Evolutionary conservation across 202 grass and related monocot genomes (phyloP).

Genomic region (Digitaria exilis): DNA sequence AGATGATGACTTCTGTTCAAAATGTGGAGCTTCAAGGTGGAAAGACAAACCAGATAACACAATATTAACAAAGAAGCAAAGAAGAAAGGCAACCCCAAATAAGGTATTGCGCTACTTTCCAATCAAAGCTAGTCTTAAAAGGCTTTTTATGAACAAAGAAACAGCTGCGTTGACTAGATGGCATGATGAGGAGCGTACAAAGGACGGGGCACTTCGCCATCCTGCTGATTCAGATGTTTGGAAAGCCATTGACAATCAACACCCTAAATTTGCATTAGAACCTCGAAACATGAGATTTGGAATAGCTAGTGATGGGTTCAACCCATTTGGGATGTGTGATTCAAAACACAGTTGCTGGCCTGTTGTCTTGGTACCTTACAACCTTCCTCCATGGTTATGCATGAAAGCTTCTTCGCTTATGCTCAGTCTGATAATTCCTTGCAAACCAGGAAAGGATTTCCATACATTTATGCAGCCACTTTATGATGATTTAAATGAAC

Average conservation of each 20-base stretch:
- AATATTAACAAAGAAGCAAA: background rate
- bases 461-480: constrained; percentile 31
- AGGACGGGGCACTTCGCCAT: constrained; percentile 37
- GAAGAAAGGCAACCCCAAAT: background rate
- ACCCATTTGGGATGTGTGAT: constrained; percentile 28
- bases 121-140: constrained; percentile 34
- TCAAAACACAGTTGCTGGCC: constrained; percentile 17
- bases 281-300: constrained; percentile 22
- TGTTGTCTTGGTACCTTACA: constrained; percentile 42
- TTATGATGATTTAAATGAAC: constrained; percentile 41
- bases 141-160: constrained; percentile 32
- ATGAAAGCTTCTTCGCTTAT: constrained; percentile 54
- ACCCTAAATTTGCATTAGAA: background rate
- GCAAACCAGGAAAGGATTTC: background rate
- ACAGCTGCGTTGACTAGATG: background rate
- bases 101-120: constrained; percentile 28
- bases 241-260: constrained; percentile 16
- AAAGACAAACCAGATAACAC: constrained; percentile 24
- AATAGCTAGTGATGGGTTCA: constrained; percentile 43
- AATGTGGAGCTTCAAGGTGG: constrained; percentile 31
- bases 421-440: constrained; percentile 32
- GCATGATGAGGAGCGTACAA: constrained; percentile 14
- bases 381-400: constrained; percentile 45
- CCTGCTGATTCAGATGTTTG: constrained; percentile 31
- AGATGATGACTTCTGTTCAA: constrained; percentile 14